These are phyloP conservation scores for Amyloporia xantha DNA, from an alignment of 768 basidiomycete species.

Conservation along the genomic window DNA sequence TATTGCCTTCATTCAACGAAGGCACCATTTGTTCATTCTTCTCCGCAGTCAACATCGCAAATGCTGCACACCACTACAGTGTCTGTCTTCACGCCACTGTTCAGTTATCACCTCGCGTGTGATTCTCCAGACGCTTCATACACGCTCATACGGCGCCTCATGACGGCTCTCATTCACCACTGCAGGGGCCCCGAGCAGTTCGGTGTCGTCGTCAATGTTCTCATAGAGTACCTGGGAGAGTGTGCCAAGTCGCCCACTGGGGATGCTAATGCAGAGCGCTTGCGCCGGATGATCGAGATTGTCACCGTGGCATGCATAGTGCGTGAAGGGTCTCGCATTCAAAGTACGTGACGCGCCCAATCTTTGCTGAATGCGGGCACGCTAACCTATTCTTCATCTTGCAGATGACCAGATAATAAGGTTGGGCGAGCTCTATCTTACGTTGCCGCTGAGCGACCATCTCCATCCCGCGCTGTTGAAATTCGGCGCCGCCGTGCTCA, in stretches of 20 bases:
- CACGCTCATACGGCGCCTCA: slow-evolving; percentile 58
- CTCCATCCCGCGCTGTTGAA: slow-evolving; percentile 28
- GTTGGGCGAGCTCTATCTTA: slow-evolving; percentile 37
- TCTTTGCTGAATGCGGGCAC: no score
- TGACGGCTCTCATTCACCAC: slow-evolving; percentile 82
- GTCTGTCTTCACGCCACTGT: slow-evolving; percentile 51
- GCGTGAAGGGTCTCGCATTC: slow-evolving; percentile 63
- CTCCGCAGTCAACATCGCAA: slow-evolving; percentile 68
- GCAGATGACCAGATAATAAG: no score
- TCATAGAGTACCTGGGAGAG: slow-evolving; percentile 36
- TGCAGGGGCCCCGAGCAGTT: slow-evolving; percentile 67
- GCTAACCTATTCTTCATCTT: no score
- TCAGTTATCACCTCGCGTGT: slow-evolving; percentile 46
- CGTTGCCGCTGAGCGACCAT: slow-evolving; percentile 21
- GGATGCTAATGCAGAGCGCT: slow-evolving; percentile 27
- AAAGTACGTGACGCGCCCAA: no score
- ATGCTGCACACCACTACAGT: slow-evolving; percentile 72
- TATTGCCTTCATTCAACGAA: slow-evolving; percentile 1
- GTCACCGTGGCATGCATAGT: slow-evolving; percentile 52
- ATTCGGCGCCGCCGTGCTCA: slow-evolving; percentile 30
- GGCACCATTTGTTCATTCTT: neutral
- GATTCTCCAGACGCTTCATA: slow-evolving; percentile 36
- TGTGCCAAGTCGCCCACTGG: slow-evolving; percentile 10
- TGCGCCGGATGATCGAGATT: slow-evolving; percentile 51
- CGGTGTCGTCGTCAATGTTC: slow-evolving; percentile 43